Base-by-base conservation (phyloP, 805 yeast genomes). In the Candida coleopterorum region DNA sequence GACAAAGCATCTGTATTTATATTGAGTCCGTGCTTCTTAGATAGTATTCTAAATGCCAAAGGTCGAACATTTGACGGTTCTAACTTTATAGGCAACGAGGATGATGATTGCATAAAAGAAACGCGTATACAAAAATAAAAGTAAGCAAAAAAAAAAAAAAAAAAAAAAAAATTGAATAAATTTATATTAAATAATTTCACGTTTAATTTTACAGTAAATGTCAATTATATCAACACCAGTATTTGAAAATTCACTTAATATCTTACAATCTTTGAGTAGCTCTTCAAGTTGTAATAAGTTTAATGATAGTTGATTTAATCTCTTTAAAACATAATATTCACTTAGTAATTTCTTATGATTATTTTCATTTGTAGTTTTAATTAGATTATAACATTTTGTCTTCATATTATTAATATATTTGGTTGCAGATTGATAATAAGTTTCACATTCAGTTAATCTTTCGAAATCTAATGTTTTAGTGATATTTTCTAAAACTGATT, bases 1-100 rank as follows among this genome's bases (percentile, higher is more conserved):
- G 70, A 74, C 11, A 93, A 64, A 0, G 96, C 97, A 44, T 84
- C 81, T 0, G 96, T 80, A 50, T 90, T 87, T 44, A 93, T 75
- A 56, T 88, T 88, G 20, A 93, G 72, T 0, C 97, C 96, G 55
- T 87, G 90, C 53, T 90, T 93, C 59, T 88, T 90, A 4, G 97
- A 85, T 7, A 93, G 59, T 2, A 90, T 75, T 27, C 98, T 68
- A 56, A 89, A 93, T 0, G 97, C 97, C 33, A 90, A 63, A 1
- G 98, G 98, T 30, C 98, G 74, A 29, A 93, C 64, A 50, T 85
- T 85, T 0, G 90, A 76, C 0, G 96, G 86, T 36, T 79, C 84
- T 2, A 90, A 75, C 39, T 73, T 72, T 2, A 86, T 79, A 0
- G 97, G 97, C 9, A 89, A 70, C 14, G 50, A 43, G 5, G 39